Evolutionary conservation across 495 filamentous ascomycete species (phyloP), one percentile per base, ranked within the genome.

Genomic region (Cercophora scortea): DNA sequence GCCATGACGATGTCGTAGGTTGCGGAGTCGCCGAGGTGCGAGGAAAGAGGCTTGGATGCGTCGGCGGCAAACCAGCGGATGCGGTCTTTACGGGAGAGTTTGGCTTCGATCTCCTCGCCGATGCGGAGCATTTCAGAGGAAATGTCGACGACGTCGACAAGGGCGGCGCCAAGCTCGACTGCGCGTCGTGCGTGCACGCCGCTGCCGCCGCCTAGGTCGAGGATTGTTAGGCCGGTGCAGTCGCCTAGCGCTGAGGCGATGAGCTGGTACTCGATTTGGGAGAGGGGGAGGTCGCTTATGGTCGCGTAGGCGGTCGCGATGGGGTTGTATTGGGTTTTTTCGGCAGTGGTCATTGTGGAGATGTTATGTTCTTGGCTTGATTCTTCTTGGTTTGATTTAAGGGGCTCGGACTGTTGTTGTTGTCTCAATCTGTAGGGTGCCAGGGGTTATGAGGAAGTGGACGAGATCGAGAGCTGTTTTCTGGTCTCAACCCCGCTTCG

Each of bases 191-290:
- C 63, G 50, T 65, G 64, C 0, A 63, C n/a, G 35, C 69, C 67
- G 19, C 50, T 67, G 53, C 66, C 69, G 41, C 67, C 67, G 17
- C 63, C 69, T 3, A 71, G 64, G 45, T 71, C 69, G 15, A 71
- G 67, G 32, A 71, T 51, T 6, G 48, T 52, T 8, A 55, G 55
- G 15, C 58, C 60, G 1, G 60, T 55, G 45, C 58, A 61, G 44
- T 57, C 44, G 33, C 48, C 58, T 7, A 69, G 54, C 17, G 62
- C 65, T 8, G 46, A 32, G 6, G 39, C 19, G 51, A 65, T 50
- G 46, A 64, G 61, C 35, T 65, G 45, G 33, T 34, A 16, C 32
- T 65, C 62, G 39, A 65, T 32, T 47, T 47, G 32, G 45, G 25
- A n/a, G 16, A 38, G 17, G 32, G 45, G 45, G 38, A 41, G 38